These are phyloP conservation scores for Suhomyces bribrorum DNA, from an alignment of 1,139 yeast genomes.

Conservation along the genomic window DNA sequence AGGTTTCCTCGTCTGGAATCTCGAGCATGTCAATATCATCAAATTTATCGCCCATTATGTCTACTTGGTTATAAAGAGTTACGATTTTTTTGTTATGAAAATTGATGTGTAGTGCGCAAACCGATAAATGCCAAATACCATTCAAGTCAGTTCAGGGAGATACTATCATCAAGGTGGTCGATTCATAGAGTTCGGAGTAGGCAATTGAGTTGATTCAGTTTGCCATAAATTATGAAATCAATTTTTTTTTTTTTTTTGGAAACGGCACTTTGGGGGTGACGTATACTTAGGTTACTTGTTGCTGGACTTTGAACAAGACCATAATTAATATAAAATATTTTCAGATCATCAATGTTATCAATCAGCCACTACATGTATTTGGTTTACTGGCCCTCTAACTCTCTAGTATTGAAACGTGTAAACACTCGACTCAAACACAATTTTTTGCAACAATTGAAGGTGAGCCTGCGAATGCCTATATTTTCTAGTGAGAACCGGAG, in stretches of 20 bases:
- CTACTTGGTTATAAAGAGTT: not conserved
- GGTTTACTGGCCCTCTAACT: no score
- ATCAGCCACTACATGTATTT: no score
- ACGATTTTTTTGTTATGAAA: constrained; percentile 3
- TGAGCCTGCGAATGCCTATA: constrained; percentile 1
- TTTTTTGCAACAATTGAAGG: constrained; percentile 7
- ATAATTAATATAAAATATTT: no score
- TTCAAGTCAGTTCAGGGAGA: no score
- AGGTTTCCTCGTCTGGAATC: constrained; percentile 37
- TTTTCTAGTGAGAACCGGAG: constrained; percentile 2
- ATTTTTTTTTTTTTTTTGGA: no score
- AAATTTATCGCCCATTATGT: constrained; percentile 18
- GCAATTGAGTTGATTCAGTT: no score
- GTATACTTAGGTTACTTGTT: no score
- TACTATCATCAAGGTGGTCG: no score
- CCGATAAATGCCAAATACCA: constrained; percentile 1
- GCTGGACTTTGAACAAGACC: no score
- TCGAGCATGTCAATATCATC: constrained; percentile 52
- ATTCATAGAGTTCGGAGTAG: no score
- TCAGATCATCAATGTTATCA: not conserved
- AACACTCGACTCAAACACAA: not conserved
- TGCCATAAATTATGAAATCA: no score
- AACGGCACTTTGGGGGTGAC: no score
- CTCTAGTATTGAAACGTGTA: not conserved
- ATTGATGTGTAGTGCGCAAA: constrained; percentile 6